phyloP scores from a whole-genome alignment of 208 protist species.

The Eutreptiella sp. region DNA sequence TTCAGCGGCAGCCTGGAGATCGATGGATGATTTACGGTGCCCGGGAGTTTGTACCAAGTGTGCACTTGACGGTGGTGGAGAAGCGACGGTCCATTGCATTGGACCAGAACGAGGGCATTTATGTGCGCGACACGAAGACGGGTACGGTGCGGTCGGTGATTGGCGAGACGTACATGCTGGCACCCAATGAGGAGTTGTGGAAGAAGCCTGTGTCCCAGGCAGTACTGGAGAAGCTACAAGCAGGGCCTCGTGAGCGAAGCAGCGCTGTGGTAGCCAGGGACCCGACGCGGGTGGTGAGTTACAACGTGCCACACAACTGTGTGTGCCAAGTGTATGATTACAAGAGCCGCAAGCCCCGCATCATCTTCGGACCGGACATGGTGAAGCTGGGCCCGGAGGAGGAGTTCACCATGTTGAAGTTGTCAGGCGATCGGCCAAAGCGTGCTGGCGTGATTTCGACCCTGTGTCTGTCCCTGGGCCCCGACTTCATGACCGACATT shows the following conservation, averaged over 20 bases:
- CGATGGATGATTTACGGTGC: slow-evolving; percentile 79
- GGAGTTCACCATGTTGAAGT: slow-evolving; percentile 64
- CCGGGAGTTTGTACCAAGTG: slow-evolving; percentile 70
- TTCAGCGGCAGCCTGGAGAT: slow-evolving; percentile 61
- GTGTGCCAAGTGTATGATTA: slow-evolving; percentile 93
- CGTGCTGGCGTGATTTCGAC: slow-evolving; percentile 74
- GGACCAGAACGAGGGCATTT: slow-evolving; percentile 86
- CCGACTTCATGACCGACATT: slow-evolving; percentile 87
- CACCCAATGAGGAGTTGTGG: slow-evolving; percentile 65
- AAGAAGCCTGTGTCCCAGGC: slow-evolving; percentile 56
- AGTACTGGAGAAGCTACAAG: slow-evolving; percentile 47
- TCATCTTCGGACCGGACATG: slow-evolving; percentile 65
- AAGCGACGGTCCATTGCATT: slow-evolving; percentile 77
- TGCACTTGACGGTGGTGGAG: slow-evolving; percentile 79
- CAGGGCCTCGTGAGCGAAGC: slow-evolving; percentile 31
- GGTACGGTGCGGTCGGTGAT: slow-evolving; percentile 58
- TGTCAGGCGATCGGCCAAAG: slow-evolving; percentile 85
- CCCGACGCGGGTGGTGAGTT: slow-evolving; percentile 73
- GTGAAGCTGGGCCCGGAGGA: slow-evolving; percentile 70
- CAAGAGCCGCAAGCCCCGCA: slow-evolving; percentile 64
- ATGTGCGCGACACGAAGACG: slow-evolving; percentile 59
- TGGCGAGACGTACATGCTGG: slow-evolving; percentile 66
- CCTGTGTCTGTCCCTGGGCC: slow-evolving; percentile 83
- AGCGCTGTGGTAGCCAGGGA: slow-evolving; percentile 42
- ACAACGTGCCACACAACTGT: slow-evolving; percentile 79